These are phyloP conservation scores for Aspergillus arachidicola DNA, from an alignment of 2,329 filamentous ascomycete genomes.

Conservation along the genomic window DNA sequence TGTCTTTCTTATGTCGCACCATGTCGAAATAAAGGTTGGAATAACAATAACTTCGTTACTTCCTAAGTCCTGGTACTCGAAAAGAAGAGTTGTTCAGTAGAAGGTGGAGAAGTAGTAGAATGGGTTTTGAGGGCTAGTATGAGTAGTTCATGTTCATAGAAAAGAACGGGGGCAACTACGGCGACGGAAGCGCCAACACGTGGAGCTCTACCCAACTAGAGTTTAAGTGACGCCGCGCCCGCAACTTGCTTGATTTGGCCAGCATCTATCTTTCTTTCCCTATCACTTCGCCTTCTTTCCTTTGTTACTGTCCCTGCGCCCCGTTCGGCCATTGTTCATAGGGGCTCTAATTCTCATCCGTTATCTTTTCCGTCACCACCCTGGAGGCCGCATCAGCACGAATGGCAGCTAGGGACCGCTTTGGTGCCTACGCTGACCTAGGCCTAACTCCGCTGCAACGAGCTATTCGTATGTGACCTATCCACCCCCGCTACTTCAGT, in stretches of 20 bases:
- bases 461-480: conserved; percentile 69
- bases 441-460: conserved; percentile 86
- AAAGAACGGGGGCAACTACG: neutral
- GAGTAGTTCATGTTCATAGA: neutral
- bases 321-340: neutral
- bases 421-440: conserved; percentile 77
- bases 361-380: conserved; percentile 32
- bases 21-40: conserved; percentile 50
- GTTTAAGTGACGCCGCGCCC: neutral
- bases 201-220: neutral
- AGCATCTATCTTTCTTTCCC: neutral
- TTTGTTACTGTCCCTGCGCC: neutral
- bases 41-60: neutral
- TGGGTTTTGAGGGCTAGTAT: neutral
- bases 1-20: conserved; percentile 97
- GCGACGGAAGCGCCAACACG: conserved; percentile 1
- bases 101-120: neutral
- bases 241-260: neutral
- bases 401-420: conserved; percentile 93
- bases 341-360: conserved; percentile 1
- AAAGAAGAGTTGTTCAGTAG: neutral
- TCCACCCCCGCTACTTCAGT: neutral
- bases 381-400: conserved; percentile 97
- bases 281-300: neutral
- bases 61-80: neutral